Base-by-base conservation (phyloP, 2,329 filamentous ascomycete species). In the Chrysosporium keratinophilum region DNA sequence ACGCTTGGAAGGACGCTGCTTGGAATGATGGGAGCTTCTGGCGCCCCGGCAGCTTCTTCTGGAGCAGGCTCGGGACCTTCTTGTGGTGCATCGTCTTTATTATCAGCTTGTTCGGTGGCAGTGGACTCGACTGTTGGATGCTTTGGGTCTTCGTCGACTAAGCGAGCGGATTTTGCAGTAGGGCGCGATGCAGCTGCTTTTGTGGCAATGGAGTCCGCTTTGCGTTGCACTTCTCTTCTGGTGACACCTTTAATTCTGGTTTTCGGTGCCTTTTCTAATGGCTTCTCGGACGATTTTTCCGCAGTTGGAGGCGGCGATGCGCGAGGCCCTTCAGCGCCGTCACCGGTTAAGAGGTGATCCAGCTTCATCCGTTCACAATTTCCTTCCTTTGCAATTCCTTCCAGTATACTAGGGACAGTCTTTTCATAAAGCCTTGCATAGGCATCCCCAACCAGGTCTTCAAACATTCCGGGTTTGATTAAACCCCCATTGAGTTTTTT, bases 381-480 rank as follows among this genome's bases (percentile, higher is more conserved):
- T 53, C 75, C 73, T 54, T 74, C 73, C 49, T 73, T 72, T 20
- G 67, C 69, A 47, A 62, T 65, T 56, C 70, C 68, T 52, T 72
- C 66, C 23, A 71, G 58, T 17, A 71, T 65, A 41, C 67, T 67
- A 46, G 65, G 67, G 57, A 67, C 61, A 43, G 69, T 71, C 45
- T 67, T 58, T 40, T 72, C 64, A 55, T 71, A 72, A 9, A 72
- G 54, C 11, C 82, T 78, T 1, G 87, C 85, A 68, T 95, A 98
- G 47, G 87, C 83, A 69, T 98, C 93, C 19, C 84, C 86, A 59
- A 96, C 86, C n/a, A 97, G 78, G 64, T 98, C 93, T 63, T 98
- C 93, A 43, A 97, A 91, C 9, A 84, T 77, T 0, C 82, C 80
- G 0, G 85, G 80, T 69, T 95, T 96, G 79, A 94, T 93, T 6